Percentiles rank a stretch among this genome's conserved stretches.
Evolutionary conservation across 78 protist genomes (phyloP).

Genomic region (Protostelium mycophagum): DNA sequence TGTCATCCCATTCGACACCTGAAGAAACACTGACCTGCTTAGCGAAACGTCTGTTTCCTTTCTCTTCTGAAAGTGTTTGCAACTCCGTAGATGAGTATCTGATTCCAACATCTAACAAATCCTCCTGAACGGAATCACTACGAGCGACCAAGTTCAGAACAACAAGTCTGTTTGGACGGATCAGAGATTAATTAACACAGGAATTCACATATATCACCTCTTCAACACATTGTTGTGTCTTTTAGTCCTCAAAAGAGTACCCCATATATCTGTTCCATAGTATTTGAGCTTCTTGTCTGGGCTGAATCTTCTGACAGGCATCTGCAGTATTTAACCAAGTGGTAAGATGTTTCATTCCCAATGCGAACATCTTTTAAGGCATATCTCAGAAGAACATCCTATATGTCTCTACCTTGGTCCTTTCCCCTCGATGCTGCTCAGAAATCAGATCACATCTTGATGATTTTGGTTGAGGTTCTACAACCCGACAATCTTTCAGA

Average conservation of each 20-base stretch:
- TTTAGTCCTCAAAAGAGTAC: not conserved
- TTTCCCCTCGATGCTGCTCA: no score
- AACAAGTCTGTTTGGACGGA: not conserved
- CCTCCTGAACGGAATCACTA: not conserved
- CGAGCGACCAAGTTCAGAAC: not conserved
- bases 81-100: not conserved
- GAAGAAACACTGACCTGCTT: not conserved
- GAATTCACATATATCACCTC: not conserved
- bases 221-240: not conserved
- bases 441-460: no score
- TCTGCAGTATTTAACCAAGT: no score
- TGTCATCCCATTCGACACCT: not conserved
- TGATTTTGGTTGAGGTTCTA: no score
- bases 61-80: not conserved
- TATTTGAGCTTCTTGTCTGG: not conserved
- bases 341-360: no score
- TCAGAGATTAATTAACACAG: no score
- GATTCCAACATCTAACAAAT: not conserved
- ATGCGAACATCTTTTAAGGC: no score
- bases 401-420: no score
- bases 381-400: no score
- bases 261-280: not conserved
- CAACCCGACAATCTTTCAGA: no score
- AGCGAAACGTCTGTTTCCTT: not conserved
- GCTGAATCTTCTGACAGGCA: not conserved